Evolutionary conservation across 495 filamentous ascomycete species (phyloP).

Genomic region (Tuber umbilicatum): DNA sequence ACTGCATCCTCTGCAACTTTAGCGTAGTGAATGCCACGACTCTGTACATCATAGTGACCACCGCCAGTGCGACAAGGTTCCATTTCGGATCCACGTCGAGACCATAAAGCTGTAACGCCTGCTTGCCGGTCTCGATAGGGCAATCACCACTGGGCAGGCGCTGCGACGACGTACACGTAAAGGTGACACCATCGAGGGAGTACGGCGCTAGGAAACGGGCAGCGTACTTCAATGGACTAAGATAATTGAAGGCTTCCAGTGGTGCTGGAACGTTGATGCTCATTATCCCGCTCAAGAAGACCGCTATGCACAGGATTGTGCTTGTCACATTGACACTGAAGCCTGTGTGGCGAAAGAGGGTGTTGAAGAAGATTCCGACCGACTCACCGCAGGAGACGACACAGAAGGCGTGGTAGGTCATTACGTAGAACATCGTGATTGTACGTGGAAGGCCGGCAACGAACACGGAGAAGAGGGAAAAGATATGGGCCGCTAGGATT

Average conservation of each 20-base stretch:
- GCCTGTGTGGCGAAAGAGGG: constrained; percentile 63
- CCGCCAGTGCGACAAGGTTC: constrained; percentile 56
- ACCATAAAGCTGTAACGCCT: constrained; percentile 59
- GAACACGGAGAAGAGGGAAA: constrained; percentile 54
- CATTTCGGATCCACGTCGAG: constrained; percentile 52
- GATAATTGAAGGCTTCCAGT: constrained; percentile 61
- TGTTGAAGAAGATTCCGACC: constrained; percentile 73
- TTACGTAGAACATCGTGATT: constrained; percentile 56
- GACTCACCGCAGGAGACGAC: constrained; percentile 68
- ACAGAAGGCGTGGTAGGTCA: constrained; percentile 61
- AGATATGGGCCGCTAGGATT: constrained; percentile 56
- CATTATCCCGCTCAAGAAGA: constrained; percentile 63
- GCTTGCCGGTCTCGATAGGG: constrained; percentile 54
- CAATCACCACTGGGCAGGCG: constrained; percentile 53
- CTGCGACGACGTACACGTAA: constrained; percentile 55
- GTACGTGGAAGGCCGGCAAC: constrained; percentile 59
- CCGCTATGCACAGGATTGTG: constrained; percentile 57
- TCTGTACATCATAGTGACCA: constrained; percentile 58
- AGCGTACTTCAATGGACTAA: constrained; percentile 62
- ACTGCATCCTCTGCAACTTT: constrained; percentile 45
- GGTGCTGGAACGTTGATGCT: constrained; percentile 59
- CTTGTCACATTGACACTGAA: constrained; percentile 66
- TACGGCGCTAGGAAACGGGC: constrained; percentile 59
- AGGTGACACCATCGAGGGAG: constrained; percentile 51
- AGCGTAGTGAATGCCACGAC: constrained; percentile 57